phyloP scores from a whole-genome alignment of 768 basidiomycete genomes.

The Mycena floridula region DNA sequence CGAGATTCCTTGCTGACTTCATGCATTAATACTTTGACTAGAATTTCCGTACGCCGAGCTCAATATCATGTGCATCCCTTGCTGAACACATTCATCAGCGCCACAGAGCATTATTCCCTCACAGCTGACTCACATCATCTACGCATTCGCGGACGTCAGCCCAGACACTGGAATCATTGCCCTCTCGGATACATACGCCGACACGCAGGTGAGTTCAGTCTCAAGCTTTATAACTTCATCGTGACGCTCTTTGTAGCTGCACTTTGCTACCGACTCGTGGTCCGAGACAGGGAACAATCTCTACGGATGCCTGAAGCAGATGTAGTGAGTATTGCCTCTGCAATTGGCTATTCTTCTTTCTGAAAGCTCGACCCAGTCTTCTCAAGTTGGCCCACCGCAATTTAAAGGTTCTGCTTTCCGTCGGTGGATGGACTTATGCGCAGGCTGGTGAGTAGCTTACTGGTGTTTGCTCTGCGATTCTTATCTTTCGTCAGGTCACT shows the following conservation, averaged over 20 bases:
- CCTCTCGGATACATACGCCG: slow-evolving; percentile 71
- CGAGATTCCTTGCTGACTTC: slow-evolving; percentile 29
- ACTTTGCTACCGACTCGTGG: background rate
- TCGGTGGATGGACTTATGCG: slow-evolving; percentile 69
- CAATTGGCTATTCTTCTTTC: background rate
- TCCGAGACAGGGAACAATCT: slow-evolving; percentile 66
- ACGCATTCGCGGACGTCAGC: slow-evolving; percentile 74
- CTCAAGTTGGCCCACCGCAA: slow-evolving; percentile 56
- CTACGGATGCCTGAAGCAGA: slow-evolving; percentile 78
- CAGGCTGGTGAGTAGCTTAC: slow-evolving; percentile 34
- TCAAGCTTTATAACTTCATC: no score
- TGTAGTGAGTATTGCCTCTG: slow-evolving; percentile 22
- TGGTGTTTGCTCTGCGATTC: background rate
- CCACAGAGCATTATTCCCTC: slow-evolving; percentile 49
- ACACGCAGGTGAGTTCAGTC: slow-evolving; percentile 58
- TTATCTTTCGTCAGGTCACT: slow-evolving; percentile 42
- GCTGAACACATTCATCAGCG: slow-evolving; percentile 30
- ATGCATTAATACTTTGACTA: no score
- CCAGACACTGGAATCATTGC: slow-evolving; percentile 53
- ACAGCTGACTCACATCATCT: slow-evolving; percentile 42
- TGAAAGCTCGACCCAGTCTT: slow-evolving; percentile 21
- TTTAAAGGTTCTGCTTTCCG: slow-evolving; percentile 43
- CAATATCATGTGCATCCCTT: background rate
- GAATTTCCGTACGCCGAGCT: no score
- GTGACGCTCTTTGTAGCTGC: no score